Conservation (phyloP, 345 rosid species). For the Salix caprea region DNA sequence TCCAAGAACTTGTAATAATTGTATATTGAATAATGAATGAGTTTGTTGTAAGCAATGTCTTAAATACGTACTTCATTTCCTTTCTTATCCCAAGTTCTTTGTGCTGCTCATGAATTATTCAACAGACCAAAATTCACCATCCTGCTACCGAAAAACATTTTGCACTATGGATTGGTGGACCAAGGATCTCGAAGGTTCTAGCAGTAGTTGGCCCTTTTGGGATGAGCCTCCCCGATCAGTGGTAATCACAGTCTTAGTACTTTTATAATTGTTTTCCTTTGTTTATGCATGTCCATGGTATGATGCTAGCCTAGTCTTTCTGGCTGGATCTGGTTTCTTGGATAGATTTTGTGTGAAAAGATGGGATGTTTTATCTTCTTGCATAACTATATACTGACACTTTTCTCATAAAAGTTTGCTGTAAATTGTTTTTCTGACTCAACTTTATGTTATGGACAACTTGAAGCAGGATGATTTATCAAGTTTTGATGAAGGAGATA, state of each 20-base stretch:
- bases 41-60: background rate
- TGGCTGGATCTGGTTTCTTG: background rate
- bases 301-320: background rate
- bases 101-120: constrained; percentile 18
- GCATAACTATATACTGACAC: background rate
- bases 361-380: constrained; percentile 4
- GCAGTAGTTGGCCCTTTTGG: constrained; percentile 44
- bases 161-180: constrained; percentile 81
- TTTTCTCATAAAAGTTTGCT: constrained; percentile 3
- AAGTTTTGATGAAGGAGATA: constrained; percentile 77
- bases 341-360: background rate
- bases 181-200: constrained; percentile 67
- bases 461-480: constrained; percentile 63
- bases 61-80: background rate
- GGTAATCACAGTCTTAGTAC: constrained; percentile 36
- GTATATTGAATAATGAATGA: background rate
- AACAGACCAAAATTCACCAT: constrained; percentile 33
- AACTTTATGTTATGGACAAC: constrained; percentile 1
- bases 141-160: constrained; percentile 11
- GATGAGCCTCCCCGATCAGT: constrained; percentile 55
- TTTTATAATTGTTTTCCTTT: background rate
- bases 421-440: background rate
- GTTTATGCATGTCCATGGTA: constrained; percentile 1
- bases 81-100: constrained; percentile 10
- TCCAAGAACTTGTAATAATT: background rate